Conservation (phyloP, 2,329 filamentous ascomycete genomes). For the Neurospora crassa region DNA sequence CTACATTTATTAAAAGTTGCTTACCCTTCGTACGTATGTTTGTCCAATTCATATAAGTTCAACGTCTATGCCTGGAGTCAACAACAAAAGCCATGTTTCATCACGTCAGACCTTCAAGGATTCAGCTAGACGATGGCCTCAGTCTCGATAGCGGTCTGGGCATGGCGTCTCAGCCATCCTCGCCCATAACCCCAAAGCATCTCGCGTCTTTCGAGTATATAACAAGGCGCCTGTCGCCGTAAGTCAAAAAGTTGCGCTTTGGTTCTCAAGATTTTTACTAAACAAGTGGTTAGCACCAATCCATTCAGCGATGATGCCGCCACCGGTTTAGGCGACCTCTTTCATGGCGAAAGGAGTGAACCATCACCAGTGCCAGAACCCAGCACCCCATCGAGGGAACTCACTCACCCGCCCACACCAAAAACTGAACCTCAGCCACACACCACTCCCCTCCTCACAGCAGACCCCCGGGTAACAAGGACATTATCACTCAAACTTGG, state of each 20-base stretch:
- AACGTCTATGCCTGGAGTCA: neutral
- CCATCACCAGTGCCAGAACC: neutral
- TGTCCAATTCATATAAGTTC: neutral
- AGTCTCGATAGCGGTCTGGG: conserved; percentile 2
- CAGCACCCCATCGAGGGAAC: neutral
- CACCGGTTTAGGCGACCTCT: neutral
- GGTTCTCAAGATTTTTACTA: neutral
- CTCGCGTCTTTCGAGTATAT: neutral
- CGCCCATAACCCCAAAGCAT: neutral
- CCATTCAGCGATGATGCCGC: neutral
- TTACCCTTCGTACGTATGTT: neutral
- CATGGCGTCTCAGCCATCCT: neutral
- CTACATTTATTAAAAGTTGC: neutral
- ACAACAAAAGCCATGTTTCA: neutral
- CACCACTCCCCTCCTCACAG: neutral
- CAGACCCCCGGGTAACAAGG: neutral
- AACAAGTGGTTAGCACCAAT: neutral
- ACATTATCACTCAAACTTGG: neutral
- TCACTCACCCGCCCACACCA: neutral
- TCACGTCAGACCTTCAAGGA: neutral
- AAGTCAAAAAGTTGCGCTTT: neutral
- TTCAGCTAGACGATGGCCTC: conserved; percentile 1
- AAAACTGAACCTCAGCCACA: neutral
- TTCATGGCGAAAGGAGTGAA: neutral
- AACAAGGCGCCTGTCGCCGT: neutral